Percentiles rank a stretch among this genome's conserved stretches.
Evolutionary conservation across 495 filamentous ascomycete genomes (phyloP).

Genomic region (Penicillium subrubescens): DNA sequence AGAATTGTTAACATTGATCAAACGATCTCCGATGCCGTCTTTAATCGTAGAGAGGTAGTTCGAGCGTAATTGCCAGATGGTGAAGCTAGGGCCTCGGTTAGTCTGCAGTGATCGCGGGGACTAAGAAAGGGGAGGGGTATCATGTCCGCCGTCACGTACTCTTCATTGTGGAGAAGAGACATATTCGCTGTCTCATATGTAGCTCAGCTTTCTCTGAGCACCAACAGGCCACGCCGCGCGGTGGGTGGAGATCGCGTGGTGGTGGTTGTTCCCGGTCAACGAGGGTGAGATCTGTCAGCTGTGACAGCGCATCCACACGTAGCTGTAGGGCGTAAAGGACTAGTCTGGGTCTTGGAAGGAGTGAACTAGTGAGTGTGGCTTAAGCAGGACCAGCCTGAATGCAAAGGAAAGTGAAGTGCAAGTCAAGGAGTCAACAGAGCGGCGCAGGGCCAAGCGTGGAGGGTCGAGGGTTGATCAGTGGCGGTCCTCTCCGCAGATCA

Average conservation of each 20-base stretch:
- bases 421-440: constrained; percentile 10
- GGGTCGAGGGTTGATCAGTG: constrained; percentile 20
- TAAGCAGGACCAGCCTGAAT: constrained; percentile 44
- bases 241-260: constrained; percentile 9
- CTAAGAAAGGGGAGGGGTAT: constrained; percentile 2
- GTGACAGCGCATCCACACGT: constrained; percentile 19
- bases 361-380: constrained; percentile 17
- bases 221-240: not conserved
- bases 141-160: constrained; percentile 59
- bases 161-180: constrained; percentile 96
- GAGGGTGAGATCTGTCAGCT: constrained; percentile 3
- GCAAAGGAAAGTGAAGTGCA: constrained; percentile 16
- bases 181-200: constrained; percentile 47
- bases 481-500: constrained; percentile 29
- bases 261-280: constrained; percentile 4
- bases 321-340: constrained; percentile 13
- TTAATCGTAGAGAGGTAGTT: constrained; percentile 88
- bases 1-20: constrained; percentile 88
- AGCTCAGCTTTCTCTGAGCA: not conserved
- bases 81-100: constrained; percentile 62
- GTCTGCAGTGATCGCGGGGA: constrained; percentile 10
- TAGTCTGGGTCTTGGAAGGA: constrained; percentile 13
- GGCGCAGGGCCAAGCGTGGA: constrained; percentile 15
- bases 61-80: constrained; percentile 89
- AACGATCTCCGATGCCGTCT: constrained; percentile 93